These are phyloP conservation scores for Saccharomyces hybrid DNA, from an alignment of 1,139 yeast species.

Conservation along the genomic window DNA sequence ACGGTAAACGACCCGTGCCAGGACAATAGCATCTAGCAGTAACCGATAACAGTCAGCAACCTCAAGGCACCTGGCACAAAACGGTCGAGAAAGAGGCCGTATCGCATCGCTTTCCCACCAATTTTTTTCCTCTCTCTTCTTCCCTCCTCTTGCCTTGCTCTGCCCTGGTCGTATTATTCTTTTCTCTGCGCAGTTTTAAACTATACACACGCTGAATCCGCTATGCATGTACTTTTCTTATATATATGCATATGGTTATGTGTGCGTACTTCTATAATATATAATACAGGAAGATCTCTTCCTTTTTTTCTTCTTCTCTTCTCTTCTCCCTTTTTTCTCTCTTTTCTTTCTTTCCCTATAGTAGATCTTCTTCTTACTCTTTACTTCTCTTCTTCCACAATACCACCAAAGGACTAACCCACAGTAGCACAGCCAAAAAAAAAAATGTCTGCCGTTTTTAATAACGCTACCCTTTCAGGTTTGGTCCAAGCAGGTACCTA, in stretches of 20 bases:
- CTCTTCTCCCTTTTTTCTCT: neutral
- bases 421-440: conserved; percentile 1
- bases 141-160: neutral
- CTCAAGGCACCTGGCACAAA: conserved; percentile 1
- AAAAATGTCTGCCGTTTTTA: conserved; percentile 28
- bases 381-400: neutral
- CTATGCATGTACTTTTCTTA: neutral
- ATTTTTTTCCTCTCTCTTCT: neutral
- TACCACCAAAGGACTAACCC: neutral
- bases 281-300: neutral
- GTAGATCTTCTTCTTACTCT: neutral
- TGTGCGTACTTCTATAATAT: neutral
- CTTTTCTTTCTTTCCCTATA: neutral
- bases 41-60: conserved; percentile 1
- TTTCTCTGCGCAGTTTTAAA: neutral
- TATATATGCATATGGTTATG: neutral
- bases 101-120: conserved; percentile 1
- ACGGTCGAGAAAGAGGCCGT: conserved; percentile 1
- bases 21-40: neutral
- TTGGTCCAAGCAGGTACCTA: conserved; percentile 29
- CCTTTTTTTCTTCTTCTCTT: neutral
- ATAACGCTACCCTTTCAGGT: conserved; percentile 28
- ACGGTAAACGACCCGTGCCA: neutral
- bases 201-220: neutral
- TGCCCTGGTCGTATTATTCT: neutral